Percentiles rank a stretch among this genome's conserved stretches.
Evolutionary conservation across 2,329 filamentous ascomycete genomes (phyloP).

Genomic region (Aspergillus brunneoviolaceus): DNA sequence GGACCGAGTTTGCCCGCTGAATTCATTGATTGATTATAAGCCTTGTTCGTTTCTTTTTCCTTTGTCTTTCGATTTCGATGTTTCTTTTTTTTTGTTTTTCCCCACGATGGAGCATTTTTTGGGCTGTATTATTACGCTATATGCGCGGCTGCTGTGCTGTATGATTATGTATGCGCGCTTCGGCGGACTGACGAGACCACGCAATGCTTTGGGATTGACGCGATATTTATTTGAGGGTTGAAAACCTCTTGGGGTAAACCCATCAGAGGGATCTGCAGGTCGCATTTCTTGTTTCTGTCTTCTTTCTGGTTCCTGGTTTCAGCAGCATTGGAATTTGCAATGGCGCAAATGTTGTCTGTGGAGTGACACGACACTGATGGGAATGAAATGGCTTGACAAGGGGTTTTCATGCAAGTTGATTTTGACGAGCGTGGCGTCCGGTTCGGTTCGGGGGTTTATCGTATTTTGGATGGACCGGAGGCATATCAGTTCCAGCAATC

Average conservation of each 20-base stretch:
- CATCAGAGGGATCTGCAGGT: too few relatives aligned
- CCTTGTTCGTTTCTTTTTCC: neutral
- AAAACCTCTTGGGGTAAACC: too few relatives aligned
- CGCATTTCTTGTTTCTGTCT: neutral
- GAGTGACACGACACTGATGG: neutral
- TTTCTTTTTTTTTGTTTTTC: neutral
- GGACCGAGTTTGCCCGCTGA: slow-evolving; percentile 33
- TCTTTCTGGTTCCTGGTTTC: neutral
- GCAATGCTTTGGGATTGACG: slow-evolving; percentile 9
- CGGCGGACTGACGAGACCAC: slow-evolving; percentile 17
- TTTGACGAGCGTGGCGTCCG: neutral
- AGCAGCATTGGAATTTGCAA: neutral
- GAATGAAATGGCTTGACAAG: neutral
- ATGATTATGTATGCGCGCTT: slow-evolving; percentile 23
- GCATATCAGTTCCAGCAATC: neutral
- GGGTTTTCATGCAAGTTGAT: neutral
- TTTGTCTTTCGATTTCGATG: slow-evolving; percentile 5
- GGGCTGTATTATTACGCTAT: slow-evolving; percentile 30
- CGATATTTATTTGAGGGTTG: neutral
- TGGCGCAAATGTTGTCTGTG: neutral
- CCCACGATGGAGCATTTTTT: slow-evolving; percentile 6
- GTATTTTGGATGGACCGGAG: neutral
- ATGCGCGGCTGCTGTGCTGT: slow-evolving; percentile 26
- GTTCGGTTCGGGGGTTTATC: neutral
- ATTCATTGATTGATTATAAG: neutral